Conservation (phyloP, 371 early-diverging fungal species). For the Mucor saturninus region DNA sequence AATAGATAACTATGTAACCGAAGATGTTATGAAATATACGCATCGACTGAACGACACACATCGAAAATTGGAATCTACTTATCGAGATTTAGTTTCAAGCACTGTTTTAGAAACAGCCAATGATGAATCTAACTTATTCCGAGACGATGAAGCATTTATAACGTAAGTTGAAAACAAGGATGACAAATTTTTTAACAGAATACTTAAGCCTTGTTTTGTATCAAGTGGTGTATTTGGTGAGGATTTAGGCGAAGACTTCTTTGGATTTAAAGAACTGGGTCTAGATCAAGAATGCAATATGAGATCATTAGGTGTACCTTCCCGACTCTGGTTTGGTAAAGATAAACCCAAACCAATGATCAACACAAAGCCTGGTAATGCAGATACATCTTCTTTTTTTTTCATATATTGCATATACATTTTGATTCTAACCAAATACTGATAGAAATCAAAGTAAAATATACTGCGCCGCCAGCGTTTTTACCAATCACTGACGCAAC, state of each 20-base stretch:
- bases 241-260: conserved; percentile 83
- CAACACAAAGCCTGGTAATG: not conserved
- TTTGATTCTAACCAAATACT: not conserved
- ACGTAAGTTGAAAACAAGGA: conserved; percentile 29
- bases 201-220: not conserved
- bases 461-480: conserved; percentile 66
- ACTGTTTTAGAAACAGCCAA: conserved; percentile 36
- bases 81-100: conserved; percentile 48
- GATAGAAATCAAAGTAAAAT: conserved; percentile 26
- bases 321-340: conserved; percentile 21
- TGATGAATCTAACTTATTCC: conserved; percentile 43
- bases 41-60: conserved; percentile 71
- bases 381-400: not conserved
- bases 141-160: conserved; percentile 60
- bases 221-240: conserved; percentile 77
- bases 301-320: conserved; percentile 31
- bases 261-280: conserved; percentile 88
- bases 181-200: not conserved
- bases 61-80: conserved; percentile 68
- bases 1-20: conserved; percentile 76
- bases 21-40: conserved; percentile 76
- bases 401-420: not conserved
- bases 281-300: conserved; percentile 64
- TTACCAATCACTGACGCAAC: conserved; percentile 51
- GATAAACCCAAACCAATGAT: conserved; percentile 1